Conservation (phyloP, 2,329 filamentous ascomycete genomes). For the Dichotomopilus funicola region DNA sequence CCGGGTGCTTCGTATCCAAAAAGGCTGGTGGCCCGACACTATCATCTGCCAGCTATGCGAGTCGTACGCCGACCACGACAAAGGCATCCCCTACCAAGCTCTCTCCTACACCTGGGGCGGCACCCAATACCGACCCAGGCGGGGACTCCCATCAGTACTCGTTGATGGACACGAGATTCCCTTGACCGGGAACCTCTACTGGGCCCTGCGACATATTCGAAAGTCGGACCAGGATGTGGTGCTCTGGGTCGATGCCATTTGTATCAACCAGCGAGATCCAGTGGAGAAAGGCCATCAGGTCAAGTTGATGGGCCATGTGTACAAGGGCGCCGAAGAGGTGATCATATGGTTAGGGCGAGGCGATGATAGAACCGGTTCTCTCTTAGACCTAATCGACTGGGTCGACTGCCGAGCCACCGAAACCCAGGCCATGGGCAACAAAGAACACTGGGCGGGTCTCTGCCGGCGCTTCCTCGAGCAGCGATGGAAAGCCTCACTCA, state of each 20-base stretch:
- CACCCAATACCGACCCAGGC: background rate
- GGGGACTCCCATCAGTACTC: background rate
- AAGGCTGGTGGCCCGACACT: background rate
- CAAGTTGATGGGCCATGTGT: constrained; percentile 12
- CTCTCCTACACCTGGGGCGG: constrained; percentile 21
- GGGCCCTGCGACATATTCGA: constrained; percentile 6
- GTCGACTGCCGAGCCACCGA: background rate
- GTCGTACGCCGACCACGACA: background rate
- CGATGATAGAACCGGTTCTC: background rate
- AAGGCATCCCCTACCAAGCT: constrained; percentile 17
- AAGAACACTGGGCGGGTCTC: background rate
- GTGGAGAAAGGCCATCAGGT: constrained; percentile 10
- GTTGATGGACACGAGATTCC: background rate
- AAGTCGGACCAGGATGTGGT: constrained; percentile 6
- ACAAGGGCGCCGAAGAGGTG: constrained; percentile 12
- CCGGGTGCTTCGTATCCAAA: background rate
- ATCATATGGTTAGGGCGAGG: constrained; percentile 11
- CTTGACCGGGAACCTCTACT: constrained; percentile 10
- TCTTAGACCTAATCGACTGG: constrained; percentile 5
- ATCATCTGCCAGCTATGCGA: constrained; percentile 17
- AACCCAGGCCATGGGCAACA: background rate
- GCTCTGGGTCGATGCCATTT: constrained; percentile 17
- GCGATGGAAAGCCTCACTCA: background rate
- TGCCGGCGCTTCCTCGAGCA: background rate
- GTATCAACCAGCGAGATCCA: constrained; percentile 12